Evolutionary conservation across 768 basidiomycete genomes (phyloP).

Genomic region (Tylopilus cervinicoccineus): DNA sequence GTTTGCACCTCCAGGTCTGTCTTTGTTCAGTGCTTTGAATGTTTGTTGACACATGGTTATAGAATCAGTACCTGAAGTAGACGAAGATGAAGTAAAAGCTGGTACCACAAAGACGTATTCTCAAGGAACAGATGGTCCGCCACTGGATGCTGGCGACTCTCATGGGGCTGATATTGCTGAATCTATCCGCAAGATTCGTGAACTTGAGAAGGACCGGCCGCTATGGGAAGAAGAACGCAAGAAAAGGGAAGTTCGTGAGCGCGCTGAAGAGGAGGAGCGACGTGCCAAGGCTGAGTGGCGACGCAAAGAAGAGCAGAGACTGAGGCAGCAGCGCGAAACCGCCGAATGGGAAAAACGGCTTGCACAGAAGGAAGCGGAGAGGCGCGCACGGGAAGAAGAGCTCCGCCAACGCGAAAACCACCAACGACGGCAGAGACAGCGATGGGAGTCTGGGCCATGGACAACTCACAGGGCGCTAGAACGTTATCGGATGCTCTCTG

Average conservation of each 20-base stretch:
- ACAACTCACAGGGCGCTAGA: slow-evolving; percentile 63
- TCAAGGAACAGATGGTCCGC: not conserved
- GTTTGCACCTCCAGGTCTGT: slow-evolving; percentile 20
- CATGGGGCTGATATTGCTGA: slow-evolving; percentile 50
- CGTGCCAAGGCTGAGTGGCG: slow-evolving; percentile 33
- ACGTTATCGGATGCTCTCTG: slow-evolving; percentile 56
- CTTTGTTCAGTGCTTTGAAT: not conserved
- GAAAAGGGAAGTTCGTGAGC: slow-evolving; percentile 41
- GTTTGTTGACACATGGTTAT: slow-evolving; percentile 8
- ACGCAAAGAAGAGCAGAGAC: slow-evolving; percentile 28
- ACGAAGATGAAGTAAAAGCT: slow-evolving; percentile 9
- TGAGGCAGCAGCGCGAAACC: slow-evolving; percentile 23
- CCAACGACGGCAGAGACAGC: slow-evolving; percentile 45
- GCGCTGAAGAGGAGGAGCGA: slow-evolving; percentile 39
- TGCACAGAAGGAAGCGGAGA: slow-evolving; percentile 27
- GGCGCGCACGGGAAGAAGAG: slow-evolving; percentile 31
- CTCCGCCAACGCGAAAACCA: slow-evolving; percentile 38
- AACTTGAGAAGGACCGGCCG: slow-evolving; percentile 61
- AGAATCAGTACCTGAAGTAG: slow-evolving; percentile 11
- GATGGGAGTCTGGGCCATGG: slow-evolving; percentile 63
- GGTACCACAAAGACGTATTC: slow-evolving; percentile 4
- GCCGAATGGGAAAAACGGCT: slow-evolving; percentile 22
- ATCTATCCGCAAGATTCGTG: slow-evolving; percentile 63
- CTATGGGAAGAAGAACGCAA: slow-evolving; percentile 56
- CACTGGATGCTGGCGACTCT: slow-evolving; percentile 34